Percentiles rank a stretch among this genome's conserved stretches.
Conservation (phyloP, 2,329 filamentous ascomycete genomes). For the Sclerotinia spermophila region DNA sequence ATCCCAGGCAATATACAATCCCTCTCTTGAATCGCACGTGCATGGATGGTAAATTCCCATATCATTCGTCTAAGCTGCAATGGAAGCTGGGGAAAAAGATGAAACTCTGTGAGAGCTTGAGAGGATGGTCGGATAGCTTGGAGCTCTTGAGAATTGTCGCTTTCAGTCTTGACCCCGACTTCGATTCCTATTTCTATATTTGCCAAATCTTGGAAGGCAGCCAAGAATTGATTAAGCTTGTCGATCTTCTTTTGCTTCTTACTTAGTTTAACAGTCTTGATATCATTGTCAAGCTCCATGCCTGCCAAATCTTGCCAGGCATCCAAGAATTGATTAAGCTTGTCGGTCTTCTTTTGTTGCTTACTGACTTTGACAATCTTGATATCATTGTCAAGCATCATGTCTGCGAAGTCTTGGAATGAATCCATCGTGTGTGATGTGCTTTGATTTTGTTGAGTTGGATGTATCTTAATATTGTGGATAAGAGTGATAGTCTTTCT, state of each 20-base stretch:
- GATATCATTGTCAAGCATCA: no score
- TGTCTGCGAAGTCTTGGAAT: neutral
- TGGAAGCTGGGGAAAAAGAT: neutral
- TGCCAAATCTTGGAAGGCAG: neutral
- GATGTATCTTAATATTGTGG: neutral
- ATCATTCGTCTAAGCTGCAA: neutral
- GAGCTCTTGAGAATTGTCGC: neutral
- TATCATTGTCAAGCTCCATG: neutral
- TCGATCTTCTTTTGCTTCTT: neutral
- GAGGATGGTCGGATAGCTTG: neutral
- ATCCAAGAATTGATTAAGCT: neutral
- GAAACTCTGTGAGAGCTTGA: neutral
- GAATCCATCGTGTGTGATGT: neutral
- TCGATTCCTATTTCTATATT: neutral
- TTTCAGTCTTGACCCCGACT: neutral
- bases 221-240: neutral
- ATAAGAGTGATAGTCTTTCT: neutral
- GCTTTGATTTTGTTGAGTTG: neutral
- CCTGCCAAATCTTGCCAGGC: neutral
- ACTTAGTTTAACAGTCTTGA: neutral
- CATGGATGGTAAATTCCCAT: neutral
- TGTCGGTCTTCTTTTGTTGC: neutral
- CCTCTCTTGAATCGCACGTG: neutral
- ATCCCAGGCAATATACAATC: neutral
- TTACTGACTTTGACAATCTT: neutral